phyloP scores from a whole-genome alignment of 2,329 filamentous ascomycete genomes.

The Aureobasidium melanogenum region DNA sequence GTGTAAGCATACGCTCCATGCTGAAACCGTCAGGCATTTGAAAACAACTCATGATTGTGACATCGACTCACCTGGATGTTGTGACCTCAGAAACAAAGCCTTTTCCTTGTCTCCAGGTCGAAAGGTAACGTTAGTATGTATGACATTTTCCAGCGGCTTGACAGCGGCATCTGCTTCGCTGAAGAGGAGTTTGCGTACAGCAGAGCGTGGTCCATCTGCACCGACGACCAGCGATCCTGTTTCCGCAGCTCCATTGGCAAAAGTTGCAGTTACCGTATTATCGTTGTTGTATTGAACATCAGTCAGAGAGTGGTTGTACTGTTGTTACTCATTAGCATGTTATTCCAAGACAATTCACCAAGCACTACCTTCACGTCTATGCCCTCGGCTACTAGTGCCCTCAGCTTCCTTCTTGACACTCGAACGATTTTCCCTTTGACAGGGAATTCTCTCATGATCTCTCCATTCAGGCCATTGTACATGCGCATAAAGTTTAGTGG shows the following conservation, averaged over 20 bases:
- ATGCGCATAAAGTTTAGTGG: slow-evolving; percentile 15
- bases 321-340: background rate
- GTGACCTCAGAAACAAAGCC: slow-evolving; percentile 12
- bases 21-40: background rate
- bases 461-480: slow-evolving; percentile 13
- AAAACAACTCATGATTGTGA: background rate
- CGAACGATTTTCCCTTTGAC: slow-evolving; percentile 10
- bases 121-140: slow-evolving; percentile 16
- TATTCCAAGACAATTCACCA: background rate
- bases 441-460: slow-evolving; percentile 14
- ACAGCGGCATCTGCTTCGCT: background rate
- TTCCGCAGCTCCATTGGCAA: slow-evolving; percentile 14
- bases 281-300: slow-evolving; percentile 4
- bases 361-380: slow-evolving; percentile 13
- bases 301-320: slow-evolving; percentile 3
- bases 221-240: slow-evolving; percentile 19
- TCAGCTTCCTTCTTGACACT: slow-evolving; percentile 14
- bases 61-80: slow-evolving; percentile 14
- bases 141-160: background rate
- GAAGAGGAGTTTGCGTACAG: slow-evolving; percentile 17
- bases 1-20: slow-evolving; percentile 2
- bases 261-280: slow-evolving; percentile 14
- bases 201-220: slow-evolving; percentile 19
- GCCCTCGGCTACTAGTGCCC: slow-evolving; percentile 5
- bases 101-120: slow-evolving; percentile 14